Conservation (phyloP, 352 stramenopile genomes). For the Globisporangium alternatum region DNA sequence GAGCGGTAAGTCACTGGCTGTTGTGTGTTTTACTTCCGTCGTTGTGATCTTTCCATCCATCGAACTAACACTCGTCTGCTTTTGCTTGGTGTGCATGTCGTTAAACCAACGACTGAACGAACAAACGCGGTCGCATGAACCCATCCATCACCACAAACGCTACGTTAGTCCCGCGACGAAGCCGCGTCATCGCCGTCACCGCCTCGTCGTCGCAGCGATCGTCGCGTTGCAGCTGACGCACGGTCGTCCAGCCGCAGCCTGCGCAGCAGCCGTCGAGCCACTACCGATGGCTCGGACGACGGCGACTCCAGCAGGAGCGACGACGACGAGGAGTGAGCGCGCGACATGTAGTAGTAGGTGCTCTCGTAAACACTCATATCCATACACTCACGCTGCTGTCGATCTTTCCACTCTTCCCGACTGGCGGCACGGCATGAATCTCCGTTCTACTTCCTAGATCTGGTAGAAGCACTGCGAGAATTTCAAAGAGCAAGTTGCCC, state of each 20-base stretch:
- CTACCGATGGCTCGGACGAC: background rate
- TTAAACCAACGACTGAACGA: background rate
- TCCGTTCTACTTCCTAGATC: background rate
- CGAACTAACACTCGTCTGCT: background rate
- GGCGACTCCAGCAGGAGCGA: background rate
- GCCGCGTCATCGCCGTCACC: conserved; percentile 8
- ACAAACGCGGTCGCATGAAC: conserved; percentile 1
- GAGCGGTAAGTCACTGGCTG: conserved; percentile 2
- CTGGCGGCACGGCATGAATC: conserved; percentile 2
- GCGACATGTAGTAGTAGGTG: background rate
- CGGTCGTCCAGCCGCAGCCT: background rate
- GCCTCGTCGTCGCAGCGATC: conserved; percentile 10
- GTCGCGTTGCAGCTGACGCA: conserved; percentile 15
- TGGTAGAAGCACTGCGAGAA: background rate
- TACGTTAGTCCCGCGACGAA: background rate
- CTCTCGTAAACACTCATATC: conserved; percentile 2
- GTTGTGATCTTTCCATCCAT: background rate
- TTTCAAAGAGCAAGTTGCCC: conserved; percentile 3
- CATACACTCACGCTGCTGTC: background rate
- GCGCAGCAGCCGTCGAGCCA: background rate
- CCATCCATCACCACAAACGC: background rate
- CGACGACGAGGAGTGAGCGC: conserved; percentile 5
- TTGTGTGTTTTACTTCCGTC: background rate
- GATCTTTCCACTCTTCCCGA: conserved; percentile 1
- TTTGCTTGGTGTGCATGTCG: background rate